Evolutionary conservation across 495 filamentous ascomycete genomes (phyloP).

Genomic region (Penicillium cinerascens): DNA sequence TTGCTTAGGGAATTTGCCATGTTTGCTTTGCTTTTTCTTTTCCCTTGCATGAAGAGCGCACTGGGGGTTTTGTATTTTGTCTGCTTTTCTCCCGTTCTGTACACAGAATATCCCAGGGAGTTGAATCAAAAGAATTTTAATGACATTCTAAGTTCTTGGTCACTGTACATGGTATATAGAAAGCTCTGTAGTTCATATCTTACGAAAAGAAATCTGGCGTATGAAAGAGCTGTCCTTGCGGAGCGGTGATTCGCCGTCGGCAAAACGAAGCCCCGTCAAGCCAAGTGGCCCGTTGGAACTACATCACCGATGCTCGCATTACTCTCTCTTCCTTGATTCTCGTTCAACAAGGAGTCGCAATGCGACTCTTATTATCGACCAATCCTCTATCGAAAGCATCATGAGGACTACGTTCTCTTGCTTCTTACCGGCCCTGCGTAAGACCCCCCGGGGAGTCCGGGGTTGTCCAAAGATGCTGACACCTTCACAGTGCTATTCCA

Average conservation of each 20-base stretch:
- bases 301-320: slow-evolving; percentile 17
- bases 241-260: slow-evolving; percentile 28
- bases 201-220: too few relatives aligned
- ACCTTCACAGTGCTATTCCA: slow-evolving; percentile 35
- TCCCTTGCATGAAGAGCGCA: slow-evolving; percentile 37
- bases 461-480: slow-evolving; percentile 23
- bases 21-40: slow-evolving; percentile 11
- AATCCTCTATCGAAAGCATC: slow-evolving; percentile 24
- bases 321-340: background rate
- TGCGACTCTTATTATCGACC: slow-evolving; percentile 32
- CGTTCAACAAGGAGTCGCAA: slow-evolving; percentile 29
- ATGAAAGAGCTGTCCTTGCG: background rate
- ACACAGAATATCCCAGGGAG: slow-evolving; percentile 22
- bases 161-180: background rate
- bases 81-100: slow-evolving; percentile 27
- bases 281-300: slow-evolving; percentile 42
- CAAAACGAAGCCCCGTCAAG: slow-evolving; percentile 43
- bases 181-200: background rate
- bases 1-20: background rate
- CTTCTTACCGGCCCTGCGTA: slow-evolving; percentile 42
- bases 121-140: slow-evolving; percentile 26
- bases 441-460: slow-evolving; percentile 11
- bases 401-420: slow-evolving; percentile 41
- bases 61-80: slow-evolving; percentile 23
- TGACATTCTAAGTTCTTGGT: slow-evolving; percentile 11